These are phyloP conservation scores for Fusarium musae DNA, from an alignment of 2,329 filamentous ascomycete genomes.

Conservation along the genomic window DNA sequence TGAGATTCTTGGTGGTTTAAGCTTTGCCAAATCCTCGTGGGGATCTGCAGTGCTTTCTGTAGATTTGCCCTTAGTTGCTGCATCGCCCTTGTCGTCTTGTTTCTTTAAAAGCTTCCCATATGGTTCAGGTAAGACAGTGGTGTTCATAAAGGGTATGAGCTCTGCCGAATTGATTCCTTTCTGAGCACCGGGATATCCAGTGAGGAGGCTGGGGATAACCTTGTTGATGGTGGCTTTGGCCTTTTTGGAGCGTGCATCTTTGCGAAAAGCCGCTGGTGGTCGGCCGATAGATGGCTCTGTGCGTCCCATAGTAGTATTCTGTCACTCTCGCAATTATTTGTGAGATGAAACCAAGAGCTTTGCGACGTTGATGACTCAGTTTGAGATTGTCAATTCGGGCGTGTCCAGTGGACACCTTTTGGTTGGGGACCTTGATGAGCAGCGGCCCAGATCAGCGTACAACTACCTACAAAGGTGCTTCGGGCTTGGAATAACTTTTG, in stretches of 20 bases:
- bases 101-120: not conserved
- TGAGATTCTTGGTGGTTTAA: slow-evolving; percentile 50
- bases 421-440: slow-evolving; percentile 17
- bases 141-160: slow-evolving; percentile 43
- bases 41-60: not conserved
- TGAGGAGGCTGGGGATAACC: slow-evolving; percentile 66
- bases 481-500: rapidly evolving
- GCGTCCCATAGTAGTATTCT: slow-evolving; percentile 32
- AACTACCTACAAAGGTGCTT: slow-evolving; percentile 14
- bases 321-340: no score
- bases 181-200: slow-evolving; percentile 64
- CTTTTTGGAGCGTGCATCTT: slow-evolving; percentile 61
- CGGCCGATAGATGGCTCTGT: slow-evolving; percentile 40
- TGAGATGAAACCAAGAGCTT: not conserved
- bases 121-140: rapidly evolving
- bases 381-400: not conserved
- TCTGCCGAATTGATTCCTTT: slow-evolving; percentile 64
- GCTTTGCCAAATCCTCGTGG: not conserved
- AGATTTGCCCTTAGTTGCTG: slow-evolving; percentile 37
- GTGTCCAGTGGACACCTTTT: not conserved
- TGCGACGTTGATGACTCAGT: not conserved
- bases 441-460: not conserved
- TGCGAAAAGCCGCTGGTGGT: slow-evolving; percentile 42
- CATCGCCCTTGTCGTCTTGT: slow-evolving; percentile 37
- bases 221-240: slow-evolving; percentile 69